Percentiles rank a stretch among this genome's conserved stretches.
These are phyloP conservation scores for Dalechampia spathulata DNA, from an alignment of 441 rosid genomes.

Conservation along the genomic window DNA sequence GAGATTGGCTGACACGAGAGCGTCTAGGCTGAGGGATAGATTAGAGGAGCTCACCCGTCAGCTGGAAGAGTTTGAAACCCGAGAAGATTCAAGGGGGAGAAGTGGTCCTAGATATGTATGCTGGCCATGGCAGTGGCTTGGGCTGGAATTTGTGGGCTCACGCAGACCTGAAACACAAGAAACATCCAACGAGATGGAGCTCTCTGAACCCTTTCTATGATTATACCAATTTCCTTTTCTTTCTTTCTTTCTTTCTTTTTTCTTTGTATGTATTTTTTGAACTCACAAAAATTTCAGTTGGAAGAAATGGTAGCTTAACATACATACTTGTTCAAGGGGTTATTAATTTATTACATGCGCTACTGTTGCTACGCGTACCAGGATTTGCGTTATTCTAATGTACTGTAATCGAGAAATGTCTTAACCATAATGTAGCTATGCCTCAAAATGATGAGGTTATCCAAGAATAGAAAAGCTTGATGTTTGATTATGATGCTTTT, in stretches of 20 bases:
- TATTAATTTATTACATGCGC: too few species aligned
- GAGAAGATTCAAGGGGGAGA: constrained; percentile 44
- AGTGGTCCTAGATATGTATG: constrained; percentile 66
- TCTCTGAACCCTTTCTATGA: constrained; percentile 83
- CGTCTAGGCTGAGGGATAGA: constrained; percentile 74
- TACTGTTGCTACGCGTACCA: too few species aligned
- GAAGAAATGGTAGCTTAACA: constrained; percentile 13
- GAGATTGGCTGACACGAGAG: constrained; percentile 73
- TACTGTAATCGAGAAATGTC: too few species aligned
- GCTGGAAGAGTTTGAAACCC: constrained; percentile 71
- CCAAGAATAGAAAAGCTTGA: too few species aligned
- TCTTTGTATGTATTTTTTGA: constrained; percentile 18
- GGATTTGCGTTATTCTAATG: too few species aligned
- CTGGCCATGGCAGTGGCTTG: constrained; percentile 99
- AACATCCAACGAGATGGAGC: constrained; percentile 89
- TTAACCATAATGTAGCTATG: too few species aligned
- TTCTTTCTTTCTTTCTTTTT: constrained; percentile 4
- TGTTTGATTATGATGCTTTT: too few species aligned
- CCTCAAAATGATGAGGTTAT: too few species aligned
- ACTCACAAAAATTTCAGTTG: constrained; percentile 11
- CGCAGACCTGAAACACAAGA: constrained; percentile 39
- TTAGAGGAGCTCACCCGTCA: constrained; percentile 75
- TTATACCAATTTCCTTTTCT: constrained; percentile 3
- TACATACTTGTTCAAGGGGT: too few species aligned
- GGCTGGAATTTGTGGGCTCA: constrained; percentile 71